phyloP scores from a whole-genome alignment of 2,329 filamentous ascomycete genomes.

The Sclerotinia glacialis region DNA sequence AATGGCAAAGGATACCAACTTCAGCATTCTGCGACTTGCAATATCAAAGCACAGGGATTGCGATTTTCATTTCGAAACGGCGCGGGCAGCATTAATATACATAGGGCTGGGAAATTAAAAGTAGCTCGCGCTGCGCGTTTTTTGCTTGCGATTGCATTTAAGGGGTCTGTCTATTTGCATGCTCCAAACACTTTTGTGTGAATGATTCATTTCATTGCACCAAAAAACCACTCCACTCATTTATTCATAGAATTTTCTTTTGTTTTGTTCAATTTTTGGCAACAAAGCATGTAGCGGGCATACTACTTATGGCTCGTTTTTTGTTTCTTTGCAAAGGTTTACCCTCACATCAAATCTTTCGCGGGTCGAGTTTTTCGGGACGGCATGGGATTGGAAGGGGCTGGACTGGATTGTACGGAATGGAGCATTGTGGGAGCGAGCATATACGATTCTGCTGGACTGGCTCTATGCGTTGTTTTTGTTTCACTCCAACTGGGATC shows the following conservation, averaged over 20 bases:
- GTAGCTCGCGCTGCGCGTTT: constrained; percentile 38
- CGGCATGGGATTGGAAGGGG: constrained; percentile 12
- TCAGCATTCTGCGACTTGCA: constrained; percentile 14
- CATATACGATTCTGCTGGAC: constrained; percentile 12
- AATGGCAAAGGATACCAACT: constrained; percentile 1
- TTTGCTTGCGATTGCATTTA: constrained; percentile 17
- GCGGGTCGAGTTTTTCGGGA: constrained; percentile 12
- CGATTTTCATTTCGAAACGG: constrained; percentile 18
- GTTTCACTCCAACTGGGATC: background rate
- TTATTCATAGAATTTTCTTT: background rate
- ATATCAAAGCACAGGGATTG: constrained; percentile 22
- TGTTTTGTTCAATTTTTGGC: background rate
- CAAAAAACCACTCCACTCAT: constrained; percentile 9
- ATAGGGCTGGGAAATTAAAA: constrained; percentile 38
- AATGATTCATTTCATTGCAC: background rate
- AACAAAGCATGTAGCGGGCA: background rate
- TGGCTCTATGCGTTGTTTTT: constrained; percentile 11
- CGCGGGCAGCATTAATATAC: constrained; percentile 31
- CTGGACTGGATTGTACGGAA: background rate
- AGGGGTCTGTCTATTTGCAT: background rate
- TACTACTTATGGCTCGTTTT: background rate
- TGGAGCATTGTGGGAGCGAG: constrained; percentile 3
- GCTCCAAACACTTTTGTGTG: background rate
- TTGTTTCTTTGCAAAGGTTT: background rate
- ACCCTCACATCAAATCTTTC: constrained; percentile 9